phyloP scores from a whole-genome alignment of 371 early-diverging fungal species.

The Capniomyces stellatus region DNA sequence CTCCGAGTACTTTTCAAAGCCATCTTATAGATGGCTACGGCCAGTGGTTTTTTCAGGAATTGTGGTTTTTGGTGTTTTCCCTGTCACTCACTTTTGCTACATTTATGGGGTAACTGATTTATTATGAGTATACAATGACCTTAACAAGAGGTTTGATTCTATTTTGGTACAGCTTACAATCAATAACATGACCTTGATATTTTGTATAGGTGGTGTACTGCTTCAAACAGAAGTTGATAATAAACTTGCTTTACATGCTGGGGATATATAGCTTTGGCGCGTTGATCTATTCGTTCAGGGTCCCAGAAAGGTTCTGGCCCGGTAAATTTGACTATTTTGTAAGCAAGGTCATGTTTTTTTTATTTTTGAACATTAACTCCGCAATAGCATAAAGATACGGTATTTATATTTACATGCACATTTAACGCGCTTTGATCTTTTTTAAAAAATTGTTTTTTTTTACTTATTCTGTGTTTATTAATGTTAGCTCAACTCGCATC shows the following conservation, averaged over 20 bases:
- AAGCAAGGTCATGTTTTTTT: slow-evolving; percentile 4
- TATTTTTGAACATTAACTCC: background rate
- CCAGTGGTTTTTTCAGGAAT: slow-evolving; percentile 58
- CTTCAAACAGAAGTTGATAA: background rate
- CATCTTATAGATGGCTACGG: slow-evolving; percentile 53
- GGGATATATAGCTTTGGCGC: slow-evolving; percentile 62
- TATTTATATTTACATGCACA: too few relatives aligned
- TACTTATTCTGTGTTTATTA: background rate
- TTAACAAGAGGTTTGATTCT: background rate
- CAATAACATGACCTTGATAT: too few relatives aligned
- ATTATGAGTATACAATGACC: background rate
- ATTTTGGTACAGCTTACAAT: too few relatives aligned
- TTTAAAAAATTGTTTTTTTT: background rate
- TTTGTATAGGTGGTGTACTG: background rate
- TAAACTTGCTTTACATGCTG: slow-evolving; percentile 31
- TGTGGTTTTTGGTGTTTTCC: slow-evolving; percentile 59
- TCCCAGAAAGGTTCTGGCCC: slow-evolving; percentile 45
- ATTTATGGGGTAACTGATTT: slow-evolving; percentile 43
- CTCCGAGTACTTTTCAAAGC: too few relatives aligned
- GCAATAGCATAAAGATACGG: background rate
- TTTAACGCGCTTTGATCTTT: too few relatives aligned
- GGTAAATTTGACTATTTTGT: slow-evolving; percentile 46
- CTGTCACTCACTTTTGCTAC: slow-evolving; percentile 42
- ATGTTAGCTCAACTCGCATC: slow-evolving; percentile 43
- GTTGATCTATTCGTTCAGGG: slow-evolving; percentile 53